Evolutionary conservation across 2,329 filamentous ascomycete species (phyloP).

Genomic region (Tolypocladium endophyticum): DNA sequence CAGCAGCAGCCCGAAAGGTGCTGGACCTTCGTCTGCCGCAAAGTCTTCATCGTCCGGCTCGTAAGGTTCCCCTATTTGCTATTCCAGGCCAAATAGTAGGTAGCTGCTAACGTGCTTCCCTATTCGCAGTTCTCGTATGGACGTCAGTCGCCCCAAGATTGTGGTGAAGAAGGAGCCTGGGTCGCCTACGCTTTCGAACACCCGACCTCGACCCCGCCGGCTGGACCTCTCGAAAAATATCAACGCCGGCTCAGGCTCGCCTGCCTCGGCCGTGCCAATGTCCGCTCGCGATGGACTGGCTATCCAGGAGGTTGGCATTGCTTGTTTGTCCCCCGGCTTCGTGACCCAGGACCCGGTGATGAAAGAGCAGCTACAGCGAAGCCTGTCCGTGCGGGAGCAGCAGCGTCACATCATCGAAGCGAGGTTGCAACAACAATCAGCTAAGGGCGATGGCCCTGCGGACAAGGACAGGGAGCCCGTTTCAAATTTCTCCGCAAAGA

Average conservation of each 20-base stretch:
- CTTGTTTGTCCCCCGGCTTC: constrained; percentile 91
- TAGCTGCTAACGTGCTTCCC: constrained; percentile 6
- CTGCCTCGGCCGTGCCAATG: constrained; percentile 59
- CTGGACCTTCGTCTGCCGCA: constrained; percentile 21
- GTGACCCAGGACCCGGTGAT: constrained; percentile 93
- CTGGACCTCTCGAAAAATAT: constrained; percentile 65
- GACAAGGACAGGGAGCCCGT: constrained; percentile 43
- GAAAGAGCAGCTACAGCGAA: constrained; percentile 90
- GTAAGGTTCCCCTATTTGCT: constrained; percentile 31
- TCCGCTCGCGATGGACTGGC: constrained; percentile 69
- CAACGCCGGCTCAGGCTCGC: constrained; percentile 37
- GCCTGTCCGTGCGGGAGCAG: constrained; percentile 85
- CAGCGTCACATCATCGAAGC: constrained; percentile 93
- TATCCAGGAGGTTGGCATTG: constrained; percentile 87
- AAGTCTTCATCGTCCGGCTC: constrained; percentile 49
- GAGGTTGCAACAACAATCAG: constrained; percentile 77
- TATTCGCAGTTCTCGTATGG: constrained; percentile 1
- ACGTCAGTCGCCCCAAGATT: constrained; percentile 56
- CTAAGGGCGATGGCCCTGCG: constrained; percentile 57
- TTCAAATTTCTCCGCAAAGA: constrained; percentile 50
- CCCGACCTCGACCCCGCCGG: constrained; percentile 54
- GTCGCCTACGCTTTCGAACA: constrained; percentile 67
- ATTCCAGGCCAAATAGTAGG: background rate
- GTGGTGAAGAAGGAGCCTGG: constrained; percentile 94
- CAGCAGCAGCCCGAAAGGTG: constrained; percentile 43